Evolutionary conservation across 768 basidiomycete genomes (phyloP).

Genomic region (Tephrocybe sp.): DNA sequence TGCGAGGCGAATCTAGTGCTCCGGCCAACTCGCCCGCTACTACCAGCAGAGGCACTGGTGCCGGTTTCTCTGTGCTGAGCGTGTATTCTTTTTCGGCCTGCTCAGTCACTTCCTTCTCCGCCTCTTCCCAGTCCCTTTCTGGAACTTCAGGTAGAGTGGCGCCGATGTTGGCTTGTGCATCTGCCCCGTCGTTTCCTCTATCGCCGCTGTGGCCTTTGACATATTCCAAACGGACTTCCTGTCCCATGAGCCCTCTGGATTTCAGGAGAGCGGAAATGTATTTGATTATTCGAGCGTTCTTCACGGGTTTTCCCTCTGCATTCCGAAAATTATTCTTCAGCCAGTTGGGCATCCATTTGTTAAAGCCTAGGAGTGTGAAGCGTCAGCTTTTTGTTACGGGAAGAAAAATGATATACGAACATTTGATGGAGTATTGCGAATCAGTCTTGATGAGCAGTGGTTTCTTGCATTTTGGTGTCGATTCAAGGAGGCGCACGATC

Average conservation of each 20-base stretch:
- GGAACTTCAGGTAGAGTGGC: slow-evolving; percentile 30
- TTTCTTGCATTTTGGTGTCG: slow-evolving; percentile 50
- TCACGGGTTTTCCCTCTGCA: slow-evolving; percentile 52
- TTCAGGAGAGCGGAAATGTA: slow-evolving; percentile 67
- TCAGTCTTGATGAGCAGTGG: slow-evolving; percentile 80
- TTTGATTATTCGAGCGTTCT: slow-evolving; percentile 68
- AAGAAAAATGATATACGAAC: slow-evolving; percentile 36
- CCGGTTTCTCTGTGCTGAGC: not conserved
- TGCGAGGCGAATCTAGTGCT: slow-evolving; percentile 6
- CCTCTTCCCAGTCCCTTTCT: slow-evolving; percentile 62
- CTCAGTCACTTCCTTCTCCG: slow-evolving; percentile 22
- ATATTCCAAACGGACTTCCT: slow-evolving; percentile 60
- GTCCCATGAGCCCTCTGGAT: slow-evolving; percentile 46
- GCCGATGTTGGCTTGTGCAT: slow-evolving; percentile 66
- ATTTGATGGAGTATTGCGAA: slow-evolving; percentile 79
- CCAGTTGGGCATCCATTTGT: slow-evolving; percentile 73
- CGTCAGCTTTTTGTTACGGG: slow-evolving; percentile 4
- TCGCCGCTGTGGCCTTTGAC: slow-evolving; percentile 80
- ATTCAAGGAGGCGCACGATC: slow-evolving; percentile 78
- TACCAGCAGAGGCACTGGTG: not conserved
- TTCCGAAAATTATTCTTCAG: slow-evolving; percentile 46
- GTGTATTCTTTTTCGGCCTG: slow-evolving; percentile 6
- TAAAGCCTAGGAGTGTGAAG: slow-evolving; percentile 53
- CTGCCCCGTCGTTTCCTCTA: slow-evolving; percentile 86
- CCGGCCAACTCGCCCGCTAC: not conserved